Percentiles rank a stretch among this genome's conserved stretches.
Conservation (phyloP, 257 asterid species). For the Lantana camara region DNA sequence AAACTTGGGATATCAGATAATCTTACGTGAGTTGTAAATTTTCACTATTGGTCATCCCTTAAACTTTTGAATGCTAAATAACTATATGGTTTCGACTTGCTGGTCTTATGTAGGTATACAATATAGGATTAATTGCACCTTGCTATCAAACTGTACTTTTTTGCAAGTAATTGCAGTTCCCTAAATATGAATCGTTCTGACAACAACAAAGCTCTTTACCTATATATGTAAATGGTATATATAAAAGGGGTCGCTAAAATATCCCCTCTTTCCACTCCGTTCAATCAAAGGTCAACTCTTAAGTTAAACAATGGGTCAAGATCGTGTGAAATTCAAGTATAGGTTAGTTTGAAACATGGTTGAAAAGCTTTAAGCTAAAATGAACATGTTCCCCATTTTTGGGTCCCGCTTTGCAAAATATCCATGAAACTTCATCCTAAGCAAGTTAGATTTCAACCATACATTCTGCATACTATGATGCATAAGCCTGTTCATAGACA, state of each 20-base stretch:
- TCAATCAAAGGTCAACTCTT: constrained; percentile 1
- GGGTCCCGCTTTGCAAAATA: neutral
- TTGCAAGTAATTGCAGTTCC: neutral
- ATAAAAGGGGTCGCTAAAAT: neutral
- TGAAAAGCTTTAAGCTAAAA: neutral
- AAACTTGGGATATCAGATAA: neutral
- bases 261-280: neutral
- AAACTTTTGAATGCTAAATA: neutral
- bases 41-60: neutral
- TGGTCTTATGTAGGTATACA: neutral
- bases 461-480: neutral
- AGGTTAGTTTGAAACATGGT: too few relatives aligned
- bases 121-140: too few relatives aligned
- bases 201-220: neutral
- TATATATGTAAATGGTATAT: too few relatives aligned
- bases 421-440: neutral
- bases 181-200: neutral
- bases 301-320: constrained; percentile 2
- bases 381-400: neutral
- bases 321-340: too few relatives aligned
- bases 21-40: neutral
- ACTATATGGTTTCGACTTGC: neutral
- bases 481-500: neutral
- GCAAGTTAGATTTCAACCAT: neutral
- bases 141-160: too few relatives aligned